phyloP scores from a whole-genome alignment of 2,329 filamentous ascomycete species.

The Xylariomycetidae sp. region DNA sequence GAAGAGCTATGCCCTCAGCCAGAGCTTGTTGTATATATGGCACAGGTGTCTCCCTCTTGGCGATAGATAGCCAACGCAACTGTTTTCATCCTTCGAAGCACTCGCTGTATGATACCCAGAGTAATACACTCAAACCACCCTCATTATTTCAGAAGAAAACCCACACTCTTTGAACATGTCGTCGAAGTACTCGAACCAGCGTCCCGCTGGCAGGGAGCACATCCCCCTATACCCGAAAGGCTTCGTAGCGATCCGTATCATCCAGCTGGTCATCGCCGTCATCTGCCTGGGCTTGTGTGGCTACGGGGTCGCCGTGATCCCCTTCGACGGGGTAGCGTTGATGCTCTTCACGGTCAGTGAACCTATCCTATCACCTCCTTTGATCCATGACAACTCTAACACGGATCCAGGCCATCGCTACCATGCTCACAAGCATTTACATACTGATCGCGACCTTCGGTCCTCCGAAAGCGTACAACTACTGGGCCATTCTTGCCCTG shows the following conservation, averaged over 20 bases:
- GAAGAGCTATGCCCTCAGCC: too few relatives aligned
- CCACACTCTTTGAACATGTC: too few relatives aligned
- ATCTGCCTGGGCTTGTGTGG: constrained; percentile 40
- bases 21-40: too few relatives aligned
- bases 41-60: too few relatives aligned
- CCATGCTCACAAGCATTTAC: constrained; percentile 41
- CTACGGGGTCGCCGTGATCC: constrained; percentile 33
- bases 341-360: constrained; percentile 36
- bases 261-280: constrained; percentile 40
- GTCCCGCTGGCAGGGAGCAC: constrained; percentile 36
- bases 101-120: too few relatives aligned
- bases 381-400: neutral
- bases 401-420: constrained; percentile 32
- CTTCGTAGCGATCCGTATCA: constrained; percentile 37
- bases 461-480: constrained; percentile 41
- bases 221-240: constrained; percentile 38
- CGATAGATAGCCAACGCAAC: too few relatives aligned
- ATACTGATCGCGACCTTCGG: constrained; percentile 37
- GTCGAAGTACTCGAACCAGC: constrained; percentile 24
- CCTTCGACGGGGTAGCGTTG: constrained; percentile 20
- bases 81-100: too few relatives aligned
- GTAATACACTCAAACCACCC: neutral
- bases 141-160: constrained; percentile 7
- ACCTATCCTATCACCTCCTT: too few relatives aligned
- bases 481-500: constrained; percentile 45